A percentile compares a stretch with the other conserved stretches of the same genome.
Evolutionary conservation across 257 asterid genomes (phyloP).

Genomic region (Euphrasia confusa): DNA sequence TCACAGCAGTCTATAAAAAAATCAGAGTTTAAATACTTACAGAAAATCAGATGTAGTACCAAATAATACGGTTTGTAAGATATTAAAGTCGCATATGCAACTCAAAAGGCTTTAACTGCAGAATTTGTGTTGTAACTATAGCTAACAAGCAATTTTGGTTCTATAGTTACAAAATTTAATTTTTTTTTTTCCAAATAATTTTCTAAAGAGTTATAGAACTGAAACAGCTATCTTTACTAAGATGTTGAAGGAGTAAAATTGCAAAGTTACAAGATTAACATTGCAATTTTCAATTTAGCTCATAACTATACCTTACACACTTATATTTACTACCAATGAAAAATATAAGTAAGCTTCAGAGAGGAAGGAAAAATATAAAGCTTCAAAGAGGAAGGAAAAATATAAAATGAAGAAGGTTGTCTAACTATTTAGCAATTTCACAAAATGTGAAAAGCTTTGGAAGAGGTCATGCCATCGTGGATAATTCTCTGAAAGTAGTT

Average conservation of each 20-base stretch:
- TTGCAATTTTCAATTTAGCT: not conserved
- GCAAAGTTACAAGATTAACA: too few relatives aligned
- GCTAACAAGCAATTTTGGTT: too few relatives aligned
- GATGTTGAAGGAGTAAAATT: too few relatives aligned
- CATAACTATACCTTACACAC: constrained; percentile 2
- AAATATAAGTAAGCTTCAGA: not conserved
- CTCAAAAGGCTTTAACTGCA: too few relatives aligned
- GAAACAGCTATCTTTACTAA: too few relatives aligned
- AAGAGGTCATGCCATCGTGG: too few relatives aligned
- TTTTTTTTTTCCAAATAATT: too few relatives aligned
- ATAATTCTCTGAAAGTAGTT: not conserved
- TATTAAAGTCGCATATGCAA: not conserved
- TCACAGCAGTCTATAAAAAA: constrained; percentile 77
- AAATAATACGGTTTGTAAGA: constrained; percentile 12
- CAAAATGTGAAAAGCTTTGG: not conserved
- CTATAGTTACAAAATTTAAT: too few relatives aligned
- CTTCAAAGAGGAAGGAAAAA: not conserved
- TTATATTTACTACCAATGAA: not conserved
- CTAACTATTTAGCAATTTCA: not conserved
- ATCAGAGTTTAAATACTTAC: constrained; percentile 3
- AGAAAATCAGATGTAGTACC: constrained; percentile 16
- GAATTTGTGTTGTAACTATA: too few relatives aligned
- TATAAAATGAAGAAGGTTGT: too few relatives aligned
- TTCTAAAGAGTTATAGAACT: too few relatives aligned
- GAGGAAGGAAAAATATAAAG: not conserved